A percentile compares a stretch with the other conserved stretches of the same genome.
phyloP scores from a whole-genome alignment of 352 stramenopile genomes.

The Albugo candida region DNA sequence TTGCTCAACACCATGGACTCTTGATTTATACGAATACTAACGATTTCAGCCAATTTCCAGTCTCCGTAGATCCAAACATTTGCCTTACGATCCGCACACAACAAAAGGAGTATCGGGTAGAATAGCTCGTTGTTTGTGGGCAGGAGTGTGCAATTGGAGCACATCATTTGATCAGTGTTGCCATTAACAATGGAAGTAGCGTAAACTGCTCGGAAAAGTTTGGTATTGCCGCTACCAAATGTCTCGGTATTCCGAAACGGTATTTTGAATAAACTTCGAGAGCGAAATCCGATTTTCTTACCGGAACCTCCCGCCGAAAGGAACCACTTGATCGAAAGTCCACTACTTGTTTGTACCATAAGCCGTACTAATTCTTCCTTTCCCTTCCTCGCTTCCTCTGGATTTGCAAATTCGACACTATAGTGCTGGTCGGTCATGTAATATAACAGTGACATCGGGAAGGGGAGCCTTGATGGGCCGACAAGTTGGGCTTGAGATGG shows the following conservation, averaged over 20 bases:
- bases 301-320: conserved; percentile 6
- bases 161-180: conserved; percentile 61
- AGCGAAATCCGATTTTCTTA: conserved; percentile 17
- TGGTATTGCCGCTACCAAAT: conserved; percentile 1
- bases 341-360: conserved; percentile 27
- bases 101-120: conserved; percentile 33
- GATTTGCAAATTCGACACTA: conserved; percentile 34
- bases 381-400: conserved; percentile 7
- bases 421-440: conserved; percentile 60
- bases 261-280: conserved; percentile 41
- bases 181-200: conserved; percentile 48
- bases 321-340: conserved; percentile 24
- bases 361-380: conserved; percentile 19
- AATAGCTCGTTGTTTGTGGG: conserved; percentile 33
- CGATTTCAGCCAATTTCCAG: conserved; percentile 19
- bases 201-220: conserved; percentile 39
- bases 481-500: background rate
- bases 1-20: no score
- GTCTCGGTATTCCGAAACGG: conserved; percentile 15
- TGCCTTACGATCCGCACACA: conserved; percentile 15
- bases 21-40: conserved; percentile 2
- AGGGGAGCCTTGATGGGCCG: background rate
- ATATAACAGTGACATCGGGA: conserved; percentile 42
- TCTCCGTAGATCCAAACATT: conserved; percentile 61
- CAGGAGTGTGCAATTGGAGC: conserved; percentile 56